Conservation (phyloP, 768 basidiomycete genomes). For the Boletus rubescentipes region DNA sequence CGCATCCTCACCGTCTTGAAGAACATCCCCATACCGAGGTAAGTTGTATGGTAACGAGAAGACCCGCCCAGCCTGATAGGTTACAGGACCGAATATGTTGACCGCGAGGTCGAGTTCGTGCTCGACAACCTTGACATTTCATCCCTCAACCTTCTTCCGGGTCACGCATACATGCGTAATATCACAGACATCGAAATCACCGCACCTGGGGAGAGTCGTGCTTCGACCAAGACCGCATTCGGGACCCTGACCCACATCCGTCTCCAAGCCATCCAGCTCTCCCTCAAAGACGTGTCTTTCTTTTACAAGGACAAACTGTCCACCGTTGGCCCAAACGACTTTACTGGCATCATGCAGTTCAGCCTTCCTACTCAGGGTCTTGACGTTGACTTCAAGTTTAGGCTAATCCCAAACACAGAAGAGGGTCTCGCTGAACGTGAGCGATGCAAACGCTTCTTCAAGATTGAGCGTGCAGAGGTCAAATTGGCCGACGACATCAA, state of each 20-base stretch:
- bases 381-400: constrained; percentile 65
- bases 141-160: constrained; percentile 62
- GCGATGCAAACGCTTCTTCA: constrained; percentile 49
- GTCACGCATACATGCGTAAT: constrained; percentile 70
- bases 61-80: not conserved
- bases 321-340: constrained; percentile 52
- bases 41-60: constrained; percentile 6
- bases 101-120: constrained; percentile 66
- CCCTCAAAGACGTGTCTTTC: constrained; percentile 67
- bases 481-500: constrained; percentile 56
- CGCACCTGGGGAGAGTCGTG: constrained; percentile 35
- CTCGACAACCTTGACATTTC: constrained; percentile 75
- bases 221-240: constrained; percentile 44
- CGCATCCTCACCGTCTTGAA: constrained; percentile 50
- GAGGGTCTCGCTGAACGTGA: constrained; percentile 45
- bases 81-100: constrained; percentile 67
- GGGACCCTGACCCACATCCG: constrained; percentile 67
- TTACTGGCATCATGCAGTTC: constrained; percentile 61
- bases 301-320: constrained; percentile 66
- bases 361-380: constrained; percentile 65
- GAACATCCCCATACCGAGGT: constrained; percentile 72
- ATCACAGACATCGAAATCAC: constrained; percentile 63
- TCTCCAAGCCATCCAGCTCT: constrained; percentile 62
- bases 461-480: constrained; percentile 55
- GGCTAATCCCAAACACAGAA: constrained; percentile 54